A percentile compares a stretch with the other conserved stretches of the same genome.
Evolutionary conservation across 148 eudicot species (phyloP).

Genomic region (Vaccinium darrowii): DNA sequence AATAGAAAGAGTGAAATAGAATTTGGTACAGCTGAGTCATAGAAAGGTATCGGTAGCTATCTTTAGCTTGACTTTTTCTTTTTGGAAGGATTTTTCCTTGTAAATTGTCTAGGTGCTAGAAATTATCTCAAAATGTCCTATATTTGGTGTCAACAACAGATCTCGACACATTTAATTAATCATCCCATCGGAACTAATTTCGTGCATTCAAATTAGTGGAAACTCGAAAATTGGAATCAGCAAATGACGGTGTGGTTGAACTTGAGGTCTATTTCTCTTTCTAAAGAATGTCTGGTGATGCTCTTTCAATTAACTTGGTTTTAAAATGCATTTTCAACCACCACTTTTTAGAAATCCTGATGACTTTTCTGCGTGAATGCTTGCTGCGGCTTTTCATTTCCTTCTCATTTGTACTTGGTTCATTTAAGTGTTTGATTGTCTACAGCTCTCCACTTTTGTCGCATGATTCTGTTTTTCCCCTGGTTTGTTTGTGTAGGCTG

Average conservation of each 20-base stretch:
- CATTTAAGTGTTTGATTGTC: background rate
- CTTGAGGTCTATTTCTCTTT: background rate
- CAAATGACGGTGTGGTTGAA: background rate
- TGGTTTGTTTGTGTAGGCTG: constrained; percentile 33
- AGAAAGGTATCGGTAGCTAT: too few relatives aligned
- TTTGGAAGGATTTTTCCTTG: background rate
- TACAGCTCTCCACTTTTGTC: background rate
- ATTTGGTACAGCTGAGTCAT: too few relatives aligned
- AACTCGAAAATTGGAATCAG: background rate
- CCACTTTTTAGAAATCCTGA: background rate
- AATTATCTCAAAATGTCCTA: background rate
- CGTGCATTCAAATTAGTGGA: background rate
- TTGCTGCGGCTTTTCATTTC: background rate
- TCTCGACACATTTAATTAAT: background rate
- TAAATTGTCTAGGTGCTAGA: background rate
- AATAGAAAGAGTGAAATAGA: too few relatives aligned
- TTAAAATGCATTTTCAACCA: background rate
- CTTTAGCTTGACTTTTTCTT: too few relatives aligned
- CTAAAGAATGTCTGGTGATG: background rate
- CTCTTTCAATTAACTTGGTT: background rate
- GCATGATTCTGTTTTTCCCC: background rate
- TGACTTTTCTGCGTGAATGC: background rate
- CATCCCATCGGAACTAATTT: background rate
- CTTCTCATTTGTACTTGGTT: background rate
- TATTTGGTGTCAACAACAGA: background rate